Conservation (phyloP, 306 rosid species). For the Castanea sativa region DNA sequence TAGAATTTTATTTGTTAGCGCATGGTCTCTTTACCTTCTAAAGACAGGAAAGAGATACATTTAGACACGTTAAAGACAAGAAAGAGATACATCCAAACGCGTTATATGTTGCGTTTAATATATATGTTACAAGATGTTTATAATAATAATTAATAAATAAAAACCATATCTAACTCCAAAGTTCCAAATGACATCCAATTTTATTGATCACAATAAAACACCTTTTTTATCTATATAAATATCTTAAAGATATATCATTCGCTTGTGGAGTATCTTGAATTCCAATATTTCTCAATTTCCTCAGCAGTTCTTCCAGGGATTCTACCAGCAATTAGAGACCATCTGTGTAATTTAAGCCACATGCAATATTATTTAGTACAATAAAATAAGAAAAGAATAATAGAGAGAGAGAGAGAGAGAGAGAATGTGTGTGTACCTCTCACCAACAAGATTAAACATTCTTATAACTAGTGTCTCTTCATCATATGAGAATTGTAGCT, state of each 20-base stretch:
- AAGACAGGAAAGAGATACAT: no score
- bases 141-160: no score
- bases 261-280: constrained; percentile 4
- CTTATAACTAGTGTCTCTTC: not conserved
- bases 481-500: not conserved
- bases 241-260: not conserved
- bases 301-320: constrained; percentile 10
- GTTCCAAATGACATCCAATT: not conserved
- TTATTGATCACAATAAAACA: not conserved
- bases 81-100: not conserved
- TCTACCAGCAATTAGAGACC: constrained; percentile 11
- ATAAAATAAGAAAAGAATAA: not conserved
- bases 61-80: not conserved
- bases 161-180: not conserved
- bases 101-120: not conserved
- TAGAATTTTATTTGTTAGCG: not conserved
- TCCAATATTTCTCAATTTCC: constrained; percentile 13
- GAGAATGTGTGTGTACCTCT: not conserved
- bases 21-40: not conserved
- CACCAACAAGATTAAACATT: constrained; percentile 9
- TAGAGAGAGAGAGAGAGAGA: not conserved
- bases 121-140: no score
- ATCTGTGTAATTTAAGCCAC: not conserved
- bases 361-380: not conserved
- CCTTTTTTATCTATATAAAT: not conserved